Conservation (phyloP, 176 grass and related monocot genomes). For the Triticum timopheevii region DNA sequence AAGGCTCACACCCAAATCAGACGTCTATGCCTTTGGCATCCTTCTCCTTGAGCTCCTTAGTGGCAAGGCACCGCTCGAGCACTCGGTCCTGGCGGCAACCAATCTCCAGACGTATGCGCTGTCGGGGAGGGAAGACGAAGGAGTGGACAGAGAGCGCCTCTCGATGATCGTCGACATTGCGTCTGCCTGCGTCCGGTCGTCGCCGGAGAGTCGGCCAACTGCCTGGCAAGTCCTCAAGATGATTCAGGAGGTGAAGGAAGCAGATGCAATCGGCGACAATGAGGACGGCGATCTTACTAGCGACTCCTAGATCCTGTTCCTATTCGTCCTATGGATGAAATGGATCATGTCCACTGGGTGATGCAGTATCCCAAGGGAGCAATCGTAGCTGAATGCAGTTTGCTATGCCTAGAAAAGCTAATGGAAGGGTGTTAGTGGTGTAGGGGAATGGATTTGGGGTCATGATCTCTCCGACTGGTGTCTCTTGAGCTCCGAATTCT, state of each 20-base stretch:
- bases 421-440: background rate
- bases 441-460: conserved; percentile 22
- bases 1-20: conserved; percentile 72
- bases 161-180: conserved; percentile 82
- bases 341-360: background rate
- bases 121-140: conserved; percentile 68
- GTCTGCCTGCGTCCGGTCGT: conserved; percentile 56
- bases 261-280: conserved; percentile 59
- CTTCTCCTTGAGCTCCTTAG: conserved; percentile 86
- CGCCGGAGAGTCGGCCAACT: conserved; percentile 74
- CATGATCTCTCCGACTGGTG: conserved; percentile 36
- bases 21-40: conserved; percentile 85
- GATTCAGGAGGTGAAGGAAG: conserved; percentile 99
- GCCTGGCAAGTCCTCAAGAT: conserved; percentile 98
- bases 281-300: conserved; percentile 74
- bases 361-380: background rate
- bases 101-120: conserved; percentile 71
- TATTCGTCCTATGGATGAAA: background rate
- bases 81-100: conserved; percentile 49
- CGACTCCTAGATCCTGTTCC: conserved; percentile 43
- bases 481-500: background rate
- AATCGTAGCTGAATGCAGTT: background rate
- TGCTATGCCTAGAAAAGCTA: background rate
- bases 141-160: conserved; percentile 59
- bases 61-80: conserved; percentile 68